Percentiles rank a stretch among this genome's conserved stretches.
phyloP scores from a whole-genome alignment of 176 grass and related monocot genomes.

The Echinochloa phyllopogon region DNA sequence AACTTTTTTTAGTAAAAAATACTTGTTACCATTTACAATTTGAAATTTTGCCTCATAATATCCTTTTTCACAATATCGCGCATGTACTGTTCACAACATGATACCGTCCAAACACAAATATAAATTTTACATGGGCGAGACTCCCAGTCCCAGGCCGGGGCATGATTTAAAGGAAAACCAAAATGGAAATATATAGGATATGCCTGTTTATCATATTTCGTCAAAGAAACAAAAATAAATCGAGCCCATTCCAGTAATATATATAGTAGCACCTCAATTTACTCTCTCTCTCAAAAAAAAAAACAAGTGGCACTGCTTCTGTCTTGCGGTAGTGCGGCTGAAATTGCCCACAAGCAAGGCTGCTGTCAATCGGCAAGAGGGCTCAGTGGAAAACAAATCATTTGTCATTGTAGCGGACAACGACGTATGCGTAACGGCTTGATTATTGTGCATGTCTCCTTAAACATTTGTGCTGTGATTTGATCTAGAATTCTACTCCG shows the following conservation, averaged over 20 bases:
- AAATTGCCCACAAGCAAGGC: neutral
- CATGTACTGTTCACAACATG: neutral
- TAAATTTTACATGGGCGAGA: neutral
- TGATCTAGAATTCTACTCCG: neutral
- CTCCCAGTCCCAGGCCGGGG: neutral
- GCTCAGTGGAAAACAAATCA: too few species aligned
- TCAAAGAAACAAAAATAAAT: neutral
- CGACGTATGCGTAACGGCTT: constrained; percentile 19
- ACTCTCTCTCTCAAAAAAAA: neutral
- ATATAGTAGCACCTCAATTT: neutral
- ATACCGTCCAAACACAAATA: neutral
- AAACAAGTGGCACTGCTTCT: neutral
- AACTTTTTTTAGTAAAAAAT: neutral
- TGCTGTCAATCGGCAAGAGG: neutral
- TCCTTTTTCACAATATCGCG: neutral
- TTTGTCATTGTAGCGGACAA: constrained; percentile 11
- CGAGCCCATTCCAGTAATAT: neutral
- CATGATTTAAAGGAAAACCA: neutral
- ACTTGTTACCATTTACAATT: neutral
- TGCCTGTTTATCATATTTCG: neutral
- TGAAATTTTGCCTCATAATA: too few species aligned
- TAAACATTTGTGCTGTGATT: neutral
- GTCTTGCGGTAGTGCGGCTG: neutral
- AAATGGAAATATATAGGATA: neutral
- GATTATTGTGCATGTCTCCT: constrained; percentile 5